A percentile compares a stretch with the other conserved stretches of the same genome.
phyloP scores from a whole-genome alignment of 768 basidiomycete species.

The Kwoniella europaea region DNA sequence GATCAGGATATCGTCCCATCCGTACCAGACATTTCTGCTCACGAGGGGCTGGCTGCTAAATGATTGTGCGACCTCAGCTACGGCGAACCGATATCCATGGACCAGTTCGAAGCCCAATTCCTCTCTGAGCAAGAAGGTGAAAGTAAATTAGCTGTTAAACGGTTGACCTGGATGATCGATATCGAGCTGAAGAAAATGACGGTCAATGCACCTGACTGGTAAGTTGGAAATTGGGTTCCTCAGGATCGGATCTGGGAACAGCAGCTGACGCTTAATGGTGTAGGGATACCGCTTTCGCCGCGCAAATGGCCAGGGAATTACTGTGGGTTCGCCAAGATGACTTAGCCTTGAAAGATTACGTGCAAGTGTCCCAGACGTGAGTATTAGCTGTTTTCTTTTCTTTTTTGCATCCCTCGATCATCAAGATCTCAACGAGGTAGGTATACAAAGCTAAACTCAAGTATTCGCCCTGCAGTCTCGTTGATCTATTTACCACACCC shows the following conservation, averaged over 20 bases:
- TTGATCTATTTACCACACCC: slow-evolving; percentile 81
- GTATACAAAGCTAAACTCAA: slow-evolving; percentile 2
- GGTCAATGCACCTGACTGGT: slow-evolving; percentile 93
- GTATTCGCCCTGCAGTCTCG: slow-evolving; percentile 64
- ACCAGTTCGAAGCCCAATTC: slow-evolving; percentile 77
- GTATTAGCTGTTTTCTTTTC: slow-evolving; percentile 48
- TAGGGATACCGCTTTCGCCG: slow-evolving; percentile 88
- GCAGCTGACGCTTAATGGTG: not conserved
- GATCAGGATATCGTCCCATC: no score
- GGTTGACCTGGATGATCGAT: slow-evolving; percentile 77
- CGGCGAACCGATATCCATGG: slow-evolving; percentile 77
- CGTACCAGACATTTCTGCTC: not conserved
- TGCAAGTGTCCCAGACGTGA: slow-evolving; percentile 86
- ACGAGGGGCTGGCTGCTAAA: not conserved
- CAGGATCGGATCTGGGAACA: not conserved
- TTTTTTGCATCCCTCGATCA: no score
- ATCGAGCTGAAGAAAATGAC: slow-evolving; percentile 73
- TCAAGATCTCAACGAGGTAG: not conserved
- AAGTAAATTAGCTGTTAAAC: slow-evolving; percentile 80
- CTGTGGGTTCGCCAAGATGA: slow-evolving; percentile 84
- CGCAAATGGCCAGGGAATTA: slow-evolving; percentile 88
- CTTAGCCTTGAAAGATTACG: slow-evolving; percentile 80
- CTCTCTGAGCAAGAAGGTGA: slow-evolving; percentile 70
- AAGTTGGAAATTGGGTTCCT: slow-evolving; percentile 16
- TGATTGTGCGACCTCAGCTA: slow-evolving; percentile 64